Evolutionary conservation across 352 stramenopile species (phyloP), one percentile per base, ranked within the genome.

Genomic region (Peronosclerospora sorghi): DNA sequence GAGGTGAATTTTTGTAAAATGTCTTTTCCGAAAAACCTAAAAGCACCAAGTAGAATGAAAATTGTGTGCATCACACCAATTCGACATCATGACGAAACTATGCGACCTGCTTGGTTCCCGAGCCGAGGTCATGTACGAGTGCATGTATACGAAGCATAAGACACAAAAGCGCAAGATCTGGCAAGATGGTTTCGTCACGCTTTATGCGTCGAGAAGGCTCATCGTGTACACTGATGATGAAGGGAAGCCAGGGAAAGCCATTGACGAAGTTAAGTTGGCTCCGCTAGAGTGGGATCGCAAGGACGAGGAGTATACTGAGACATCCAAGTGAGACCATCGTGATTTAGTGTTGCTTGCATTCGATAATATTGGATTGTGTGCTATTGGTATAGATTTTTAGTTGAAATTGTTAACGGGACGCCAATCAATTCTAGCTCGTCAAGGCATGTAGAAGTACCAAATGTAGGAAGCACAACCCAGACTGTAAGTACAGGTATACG

Each of bases 101-200:
- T 56, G 54, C 39, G 45, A 68, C 41, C 49, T 86, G 48, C 51
- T 86, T 13, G 71, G 74, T 26, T 47, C 56, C 30, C 48, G 41
- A n/a, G 47, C 45, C 1, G 71, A 80, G 46, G 59, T 63, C 41
- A 51, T 66, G 46, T 83, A 65, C 52, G 74, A 79, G 54, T 89
- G 77, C 58, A 84, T 89, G 74, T 89, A 87, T 66, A 89, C 77
- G 29, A 91, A 86, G 57, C 68, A 91, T 69, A 88, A 87, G 69
- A 84, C 75, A 32, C 75, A 88, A 59, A 91, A 91, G 63, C 62
- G 65, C 48, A 91, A 91, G 57, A 62, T 56, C 10, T 91, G 73
- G 70, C 67, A 88, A 17, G 76, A 91, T 41, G 79, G 75, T n/a
- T 86, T 87, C 44, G 29, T 86, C 7, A 36, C 51, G 37, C 59